Evolutionary conservation across 306 rosid species (phyloP).

Genomic region (Quercus gilva): DNA sequence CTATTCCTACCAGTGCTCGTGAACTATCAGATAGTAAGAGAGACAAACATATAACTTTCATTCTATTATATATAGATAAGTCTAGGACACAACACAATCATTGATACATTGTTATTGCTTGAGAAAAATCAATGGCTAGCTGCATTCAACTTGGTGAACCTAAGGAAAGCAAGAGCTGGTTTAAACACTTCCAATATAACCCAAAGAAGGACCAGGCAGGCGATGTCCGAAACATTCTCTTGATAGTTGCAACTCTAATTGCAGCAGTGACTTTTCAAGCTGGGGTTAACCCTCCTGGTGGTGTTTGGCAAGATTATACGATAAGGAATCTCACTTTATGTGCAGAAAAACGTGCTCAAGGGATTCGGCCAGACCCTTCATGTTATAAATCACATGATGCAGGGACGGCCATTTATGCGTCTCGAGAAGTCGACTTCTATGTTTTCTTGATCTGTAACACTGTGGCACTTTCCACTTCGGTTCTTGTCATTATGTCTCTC

Average conservation of each 20-base stretch:
- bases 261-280: conserved; percentile 42
- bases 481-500: conserved; percentile 19
- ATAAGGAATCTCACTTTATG: fast-evolving
- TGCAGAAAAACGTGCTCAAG: fast-evolving
- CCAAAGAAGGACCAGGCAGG: neutral
- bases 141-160: too few relatives aligned
- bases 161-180: neutral
- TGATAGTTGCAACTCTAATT: conserved; percentile 29
- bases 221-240: conserved; percentile 21
- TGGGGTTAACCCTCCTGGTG: conserved; percentile 42
- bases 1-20: too few relatives aligned
- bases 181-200: conserved; percentile 19
- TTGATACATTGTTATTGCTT: too few relatives aligned
- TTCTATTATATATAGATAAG: too few relatives aligned
- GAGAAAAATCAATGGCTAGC: too few relatives aligned
- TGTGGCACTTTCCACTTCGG: conserved; percentile 25
- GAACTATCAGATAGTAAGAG: too few relatives aligned
- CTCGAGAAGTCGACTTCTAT: neutral
- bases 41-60: too few relatives aligned
- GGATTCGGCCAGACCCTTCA: too few relatives aligned
- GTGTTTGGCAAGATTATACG: conserved; percentile 35
- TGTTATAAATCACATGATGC: neutral
- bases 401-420: conserved; percentile 21
- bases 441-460: conserved; percentile 31
- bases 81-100: too few relatives aligned